Percentiles rank a stretch among this genome's conserved stretches.
These are phyloP conservation scores for Alternaria metachromatica DNA, from an alignment of 2,329 filamentous ascomycete species.

Conservation along the genomic window DNA sequence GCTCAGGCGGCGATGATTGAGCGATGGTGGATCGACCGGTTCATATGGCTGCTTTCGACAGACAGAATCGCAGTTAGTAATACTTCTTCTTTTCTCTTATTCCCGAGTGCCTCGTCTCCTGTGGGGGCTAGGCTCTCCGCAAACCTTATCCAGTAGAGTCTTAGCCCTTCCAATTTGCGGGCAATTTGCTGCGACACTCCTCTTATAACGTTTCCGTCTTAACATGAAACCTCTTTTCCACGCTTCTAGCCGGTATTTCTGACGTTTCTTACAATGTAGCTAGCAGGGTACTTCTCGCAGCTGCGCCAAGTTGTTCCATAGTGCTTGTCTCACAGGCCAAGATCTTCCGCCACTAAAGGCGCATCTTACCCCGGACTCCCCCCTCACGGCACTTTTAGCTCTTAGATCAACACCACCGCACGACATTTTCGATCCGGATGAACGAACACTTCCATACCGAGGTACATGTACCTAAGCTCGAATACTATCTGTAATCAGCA, in stretches of 20 bases:
- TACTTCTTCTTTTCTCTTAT: not conserved
- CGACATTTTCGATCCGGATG: not conserved
- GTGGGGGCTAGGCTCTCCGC: not conserved
- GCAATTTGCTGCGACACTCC: not conserved
- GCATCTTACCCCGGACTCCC: constrained; percentile 20
- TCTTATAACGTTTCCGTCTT: not conserved
- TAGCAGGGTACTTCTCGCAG: not conserved
- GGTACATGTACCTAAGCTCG: not conserved
- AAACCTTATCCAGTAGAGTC: not conserved
- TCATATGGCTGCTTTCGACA: not conserved
- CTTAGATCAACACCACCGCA: not conserved
- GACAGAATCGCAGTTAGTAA: not conserved
- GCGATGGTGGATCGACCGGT: constrained; percentile 27
- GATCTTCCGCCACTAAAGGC: constrained; percentile 40
- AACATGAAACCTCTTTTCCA: not conserved
- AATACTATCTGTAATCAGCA: not conserved
- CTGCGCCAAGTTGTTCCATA: constrained; percentile 26
- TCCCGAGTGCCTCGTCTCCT: not conserved
- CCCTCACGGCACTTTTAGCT: not conserved
- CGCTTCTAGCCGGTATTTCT: not conserved
- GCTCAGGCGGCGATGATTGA: constrained; percentile 40
- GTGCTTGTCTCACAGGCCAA: constrained; percentile 22
- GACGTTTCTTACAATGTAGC: not conserved
- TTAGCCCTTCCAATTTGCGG: not conserved
- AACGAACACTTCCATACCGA: not conserved